Conservation (phyloP, 2,329 filamentous ascomycete species). For the Alternaria sp. region DNA sequence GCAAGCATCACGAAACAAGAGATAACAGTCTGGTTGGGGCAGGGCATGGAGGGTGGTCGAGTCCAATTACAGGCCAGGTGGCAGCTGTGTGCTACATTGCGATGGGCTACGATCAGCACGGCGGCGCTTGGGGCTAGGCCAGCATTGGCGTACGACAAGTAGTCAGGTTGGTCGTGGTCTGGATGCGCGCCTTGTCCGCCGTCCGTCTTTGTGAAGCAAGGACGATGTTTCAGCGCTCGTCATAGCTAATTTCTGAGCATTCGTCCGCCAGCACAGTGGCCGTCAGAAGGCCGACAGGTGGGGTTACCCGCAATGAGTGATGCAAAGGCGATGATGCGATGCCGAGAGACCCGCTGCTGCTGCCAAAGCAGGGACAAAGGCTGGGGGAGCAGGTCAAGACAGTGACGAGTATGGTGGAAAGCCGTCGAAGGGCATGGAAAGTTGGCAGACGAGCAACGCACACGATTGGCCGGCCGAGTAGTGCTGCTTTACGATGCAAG, state of each 20-base stretch:
- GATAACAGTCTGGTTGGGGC: slow-evolving; percentile 34
- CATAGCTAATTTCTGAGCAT: slow-evolving; percentile 2
- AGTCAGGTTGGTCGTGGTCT: slow-evolving; percentile 11
- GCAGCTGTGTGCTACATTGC: slow-evolving; percentile 23
- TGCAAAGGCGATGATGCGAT: slow-evolving; percentile 1
- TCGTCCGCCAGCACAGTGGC: slow-evolving; percentile 1
- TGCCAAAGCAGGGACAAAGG: slow-evolving; percentile 11
- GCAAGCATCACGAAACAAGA: slow-evolving; percentile 33
- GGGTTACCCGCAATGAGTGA: background rate
- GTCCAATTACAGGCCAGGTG: slow-evolving; percentile 39
- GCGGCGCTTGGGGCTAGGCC: slow-evolving; percentile 28
- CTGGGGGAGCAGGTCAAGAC: background rate
- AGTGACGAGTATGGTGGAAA: slow-evolving; percentile 15
- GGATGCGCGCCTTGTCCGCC: slow-evolving; percentile 9
- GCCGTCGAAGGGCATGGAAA: slow-evolving; percentile 21
- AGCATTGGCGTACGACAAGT: slow-evolving; percentile 32
- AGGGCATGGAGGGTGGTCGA: slow-evolving; percentile 15
- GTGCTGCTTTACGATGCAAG: slow-evolving; percentile 28
- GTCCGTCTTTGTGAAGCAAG: slow-evolving; percentile 29
- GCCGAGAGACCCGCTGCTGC: slow-evolving; percentile 1
- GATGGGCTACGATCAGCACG: slow-evolving; percentile 20
- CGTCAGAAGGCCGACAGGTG: background rate
- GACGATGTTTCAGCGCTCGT: slow-evolving; percentile 33
- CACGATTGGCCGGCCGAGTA: slow-evolving; percentile 15
- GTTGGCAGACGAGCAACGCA: slow-evolving; percentile 22